Evolutionary conservation across 2,329 filamentous ascomycete genomes (phyloP), one percentile per base, ranked within the genome.

Genomic region (Myriosclerotinia duriaeana): DNA sequence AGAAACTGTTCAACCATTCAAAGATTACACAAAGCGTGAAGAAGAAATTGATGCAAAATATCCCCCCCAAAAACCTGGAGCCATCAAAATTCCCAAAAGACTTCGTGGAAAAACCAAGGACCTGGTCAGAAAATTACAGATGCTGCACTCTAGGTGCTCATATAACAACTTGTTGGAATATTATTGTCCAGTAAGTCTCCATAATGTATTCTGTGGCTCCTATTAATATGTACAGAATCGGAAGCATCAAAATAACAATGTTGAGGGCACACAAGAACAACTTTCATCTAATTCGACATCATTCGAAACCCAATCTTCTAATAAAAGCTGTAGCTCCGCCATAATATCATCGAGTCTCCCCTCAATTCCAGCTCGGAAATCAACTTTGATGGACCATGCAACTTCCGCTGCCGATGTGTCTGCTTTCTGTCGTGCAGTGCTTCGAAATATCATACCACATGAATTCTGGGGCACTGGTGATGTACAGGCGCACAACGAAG

Each of bases 21-120:
- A 92, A 74, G 93, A 97, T 76, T 96, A 97, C 75, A 93, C 90
- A 0, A 77, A 92, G 14, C 88, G 94, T 22, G 94, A 98, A 74
- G 84, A 91, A 14, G 94, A 98, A 74, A 94, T 97, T 22, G 74
- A 75, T 15, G 66, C 69, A 9, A 76, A 68, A 34, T 76, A 73
- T 50, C 65, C 71, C 1, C 60, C 68, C 7, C 66, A 65, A 59
- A 71, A 71, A n/a, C n/a, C n/a, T n/a, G n/a, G n/a, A 42, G 66
- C 26, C 69, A 66, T 76, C 26, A 78, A 81, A 62, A 71, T 87
- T 6, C 89, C 89, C 3, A 91, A 86, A 75, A 80, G 91, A 68
- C 82, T 98, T 26, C 85, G 91, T 69, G 91, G 91, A 2, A 77
- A 78, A 5, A 76, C 82, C 0, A 77, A 84, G 52, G 76, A 81